These are phyloP conservation scores for Pythium diclinum DNA, from an alignment of 352 stramenopile species.

Conservation along the genomic window DNA sequence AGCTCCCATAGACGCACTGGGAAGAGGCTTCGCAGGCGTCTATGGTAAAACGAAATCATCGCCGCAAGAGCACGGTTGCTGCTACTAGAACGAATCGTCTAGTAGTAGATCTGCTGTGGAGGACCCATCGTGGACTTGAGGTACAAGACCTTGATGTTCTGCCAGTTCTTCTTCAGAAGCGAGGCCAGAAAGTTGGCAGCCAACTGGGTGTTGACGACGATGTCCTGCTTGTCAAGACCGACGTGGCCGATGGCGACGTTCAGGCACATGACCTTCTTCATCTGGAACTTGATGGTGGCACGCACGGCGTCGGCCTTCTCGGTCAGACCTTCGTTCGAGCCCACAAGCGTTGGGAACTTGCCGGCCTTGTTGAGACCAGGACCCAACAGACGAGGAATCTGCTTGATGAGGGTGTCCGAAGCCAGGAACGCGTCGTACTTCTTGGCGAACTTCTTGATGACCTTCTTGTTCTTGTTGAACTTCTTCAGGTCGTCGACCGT, in stretches of 20 bases:
- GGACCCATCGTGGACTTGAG: slow-evolving; percentile 99
- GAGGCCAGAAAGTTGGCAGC: slow-evolving; percentile 99
- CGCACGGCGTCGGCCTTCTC: slow-evolving; percentile 98
- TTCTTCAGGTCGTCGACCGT: slow-evolving; percentile 99
- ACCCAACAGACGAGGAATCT: slow-evolving; percentile 99
- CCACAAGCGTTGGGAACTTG: slow-evolving; percentile 99
- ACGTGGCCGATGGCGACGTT: slow-evolving; percentile 99
- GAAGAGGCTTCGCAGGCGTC: background rate
- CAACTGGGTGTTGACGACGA: slow-evolving; percentile 98
- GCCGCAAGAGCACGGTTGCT: slow-evolving; percentile 16
- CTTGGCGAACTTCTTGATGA: slow-evolving; percentile 99
- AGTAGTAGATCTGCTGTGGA: slow-evolving; percentile 99
- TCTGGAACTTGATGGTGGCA: slow-evolving; percentile 99
- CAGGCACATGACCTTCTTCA: slow-evolving; percentile 99
- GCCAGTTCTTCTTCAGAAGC: slow-evolving; percentile 99
- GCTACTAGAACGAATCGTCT: slow-evolving; percentile 39
- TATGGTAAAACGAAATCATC: slow-evolving; percentile 42
- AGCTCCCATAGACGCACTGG: slow-evolving; percentile 32
- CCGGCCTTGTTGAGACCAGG: slow-evolving; percentile 98
- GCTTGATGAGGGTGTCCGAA: slow-evolving; percentile 99
- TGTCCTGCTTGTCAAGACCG: slow-evolving; percentile 92
- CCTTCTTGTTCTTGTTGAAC: slow-evolving; percentile 99
- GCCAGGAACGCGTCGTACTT: slow-evolving; percentile 99
- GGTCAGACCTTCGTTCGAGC: slow-evolving; percentile 93
- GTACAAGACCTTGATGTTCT: slow-evolving; percentile 99